Evolutionary conservation across 2,329 filamentous ascomycete genomes (phyloP).

Genomic region (Apiospora aurea): DNA sequence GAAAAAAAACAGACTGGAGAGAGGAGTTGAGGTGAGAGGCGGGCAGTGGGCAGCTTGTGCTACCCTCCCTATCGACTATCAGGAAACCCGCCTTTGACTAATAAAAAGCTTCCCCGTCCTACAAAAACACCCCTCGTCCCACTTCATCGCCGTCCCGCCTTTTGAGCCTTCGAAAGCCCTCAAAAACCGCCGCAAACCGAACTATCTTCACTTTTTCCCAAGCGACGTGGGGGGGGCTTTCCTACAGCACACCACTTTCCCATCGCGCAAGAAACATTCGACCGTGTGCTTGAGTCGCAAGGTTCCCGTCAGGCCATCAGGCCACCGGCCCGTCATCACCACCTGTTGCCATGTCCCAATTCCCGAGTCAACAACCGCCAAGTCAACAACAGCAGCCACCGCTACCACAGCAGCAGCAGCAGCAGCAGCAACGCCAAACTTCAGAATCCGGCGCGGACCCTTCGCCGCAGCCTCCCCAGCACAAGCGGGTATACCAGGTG

Average conservation of each 20-base stretch:
- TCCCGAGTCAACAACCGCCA: constrained; percentile 19
- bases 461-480: constrained; percentile 45
- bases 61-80: neutral
- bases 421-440: constrained; percentile 29
- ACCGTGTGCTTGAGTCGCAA: constrained; percentile 9
- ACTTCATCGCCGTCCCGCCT: constrained; percentile 27
- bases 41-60: neutral
- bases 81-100: neutral
- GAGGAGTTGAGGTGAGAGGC: neutral
- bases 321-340: constrained; percentile 7
- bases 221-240: constrained; percentile 19
- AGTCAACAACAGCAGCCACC: constrained; percentile 25
- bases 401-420: constrained; percentile 28
- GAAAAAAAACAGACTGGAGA: neutral
- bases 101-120: constrained; percentile 23
- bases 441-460: constrained; percentile 28
- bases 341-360: constrained; percentile 25
- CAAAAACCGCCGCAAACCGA: constrained; percentile 46
- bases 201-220: constrained; percentile 24
- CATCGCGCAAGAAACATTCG: constrained; percentile 21
- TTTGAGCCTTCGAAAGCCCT: constrained; percentile 37
- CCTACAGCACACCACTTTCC: neutral
- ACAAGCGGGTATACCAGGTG: constrained; percentile 67
- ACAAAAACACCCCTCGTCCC: constrained; percentile 28
- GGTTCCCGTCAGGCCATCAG: constrained; percentile 20